Evolutionary conservation across 352 stramenopile species (phyloP).

Genomic region (Pilasporangium apinafurcum): DNA sequence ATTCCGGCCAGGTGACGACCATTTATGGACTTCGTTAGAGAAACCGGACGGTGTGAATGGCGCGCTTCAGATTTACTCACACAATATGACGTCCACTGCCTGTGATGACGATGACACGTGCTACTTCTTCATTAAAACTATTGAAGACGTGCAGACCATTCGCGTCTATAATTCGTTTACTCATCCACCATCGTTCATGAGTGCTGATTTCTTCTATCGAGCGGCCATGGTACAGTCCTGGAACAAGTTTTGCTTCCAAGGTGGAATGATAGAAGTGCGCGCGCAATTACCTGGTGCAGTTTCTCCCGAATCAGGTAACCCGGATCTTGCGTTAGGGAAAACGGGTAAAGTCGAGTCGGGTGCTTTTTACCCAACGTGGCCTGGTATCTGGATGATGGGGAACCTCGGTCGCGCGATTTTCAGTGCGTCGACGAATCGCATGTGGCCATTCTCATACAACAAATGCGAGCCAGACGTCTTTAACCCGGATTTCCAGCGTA

Average conservation of each 20-base stretch:
- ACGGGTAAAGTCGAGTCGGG: conserved; percentile 36
- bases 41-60: conserved; percentile 94
- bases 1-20: conserved; percentile 89
- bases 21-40: conserved; percentile 91
- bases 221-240: conserved; percentile 88
- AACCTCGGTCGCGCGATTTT: conserved; percentile 92
- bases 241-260: conserved; percentile 95
- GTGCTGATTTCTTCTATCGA: conserved; percentile 26
- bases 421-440: conserved; percentile 81
- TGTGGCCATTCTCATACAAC: conserved; percentile 94
- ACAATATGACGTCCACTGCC: conserved; percentile 67
- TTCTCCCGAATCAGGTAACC: conserved; percentile 30
- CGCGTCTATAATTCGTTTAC: conserved; percentile 52
- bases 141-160: conserved; percentile 36
- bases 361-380: conserved; percentile 75
- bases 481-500: conserved; percentile 24
- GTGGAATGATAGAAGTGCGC: conserved; percentile 15
- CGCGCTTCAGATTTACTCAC: conserved; percentile 91
- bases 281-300: conserved; percentile 85
- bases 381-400: conserved; percentile 92
- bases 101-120: conserved; percentile 43
- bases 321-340: conserved; percentile 20
- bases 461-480: conserved; percentile 63
- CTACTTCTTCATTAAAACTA: conserved; percentile 53
- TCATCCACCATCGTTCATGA: conserved; percentile 36